Evolutionary conservation across 1,284 basidiomycete species (phyloP), one percentile per base, ranked within the genome.

Genomic region (Boletellus sp.): DNA sequence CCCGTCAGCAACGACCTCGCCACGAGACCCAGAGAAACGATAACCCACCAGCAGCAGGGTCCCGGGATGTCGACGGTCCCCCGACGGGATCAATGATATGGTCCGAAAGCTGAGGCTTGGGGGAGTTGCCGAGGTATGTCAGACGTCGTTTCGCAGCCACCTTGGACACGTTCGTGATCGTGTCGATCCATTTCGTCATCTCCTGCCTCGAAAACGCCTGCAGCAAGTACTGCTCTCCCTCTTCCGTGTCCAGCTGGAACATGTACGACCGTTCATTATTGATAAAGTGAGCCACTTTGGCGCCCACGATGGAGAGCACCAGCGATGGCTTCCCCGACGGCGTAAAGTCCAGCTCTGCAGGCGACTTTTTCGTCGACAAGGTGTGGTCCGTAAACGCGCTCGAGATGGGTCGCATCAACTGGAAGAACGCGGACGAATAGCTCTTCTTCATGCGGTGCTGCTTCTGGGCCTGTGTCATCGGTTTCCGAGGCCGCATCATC

Each of bases 371-470:
- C 11, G 66, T 58, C n/a, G 74, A 60, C 8, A 74, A 58, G 35
- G 74, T 74, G 45, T 87, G 85, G 32, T 83, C 79, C 15, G 82
- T 82, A 62, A 90, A 89, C 2, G 89, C 88, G 56, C 83, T 90
- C 16, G 89, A 92, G 52, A 91, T 84, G 1, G 89, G 89, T n/a
- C 89, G 80, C 82, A 91, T 90, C 66, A 91, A 76, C 58, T 85
- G 85, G 68, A 91, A 79, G 67, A 92, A 85, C 1, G 85, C 85
- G 2, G 84, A 78, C 12, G 81, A 89, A 74, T 89, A 85, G 71
- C 87, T 89, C 71, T 89, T 89, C 77, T 91, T 91, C 69, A 86
- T 83, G 21, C 87, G 78, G 58, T 89, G 86, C 54, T 86, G 83
- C 66, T 89, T 88, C 58, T 78, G 79, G 18, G 69, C 63, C 6